phyloP scores from a whole-genome alignment of 2,329 filamentous ascomycete genomes.

The Fusarium oxysporum region DNA sequence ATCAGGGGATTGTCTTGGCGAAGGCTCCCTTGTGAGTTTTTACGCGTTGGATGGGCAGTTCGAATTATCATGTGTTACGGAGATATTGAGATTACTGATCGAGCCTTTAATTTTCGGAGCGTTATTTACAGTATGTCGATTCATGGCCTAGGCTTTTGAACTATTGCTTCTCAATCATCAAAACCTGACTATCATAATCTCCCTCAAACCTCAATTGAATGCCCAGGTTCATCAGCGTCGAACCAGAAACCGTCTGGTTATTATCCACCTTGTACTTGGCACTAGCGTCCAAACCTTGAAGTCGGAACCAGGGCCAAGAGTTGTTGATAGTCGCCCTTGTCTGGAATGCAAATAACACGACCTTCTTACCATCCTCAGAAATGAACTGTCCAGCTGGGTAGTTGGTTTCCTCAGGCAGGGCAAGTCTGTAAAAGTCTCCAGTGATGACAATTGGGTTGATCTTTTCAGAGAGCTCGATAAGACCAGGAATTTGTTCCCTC shows the following conservation, averaged over 20 bases:
- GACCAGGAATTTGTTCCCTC: constrained; percentile 60
- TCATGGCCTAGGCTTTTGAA: no score
- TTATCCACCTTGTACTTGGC: constrained; percentile 66
- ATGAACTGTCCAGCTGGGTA: constrained; percentile 72
- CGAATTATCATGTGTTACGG: fast-evolving
- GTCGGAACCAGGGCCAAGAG: constrained; percentile 63
- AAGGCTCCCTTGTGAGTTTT: fast-evolving
- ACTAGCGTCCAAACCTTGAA: constrained; percentile 67
- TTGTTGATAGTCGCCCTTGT: constrained; percentile 61
- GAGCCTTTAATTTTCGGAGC: not conserved
- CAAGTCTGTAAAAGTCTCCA: constrained; percentile 70
- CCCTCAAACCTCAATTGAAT: constrained; percentile 63
- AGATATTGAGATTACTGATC: no score
- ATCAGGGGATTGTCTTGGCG: fast-evolving
- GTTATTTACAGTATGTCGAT: not conserved
- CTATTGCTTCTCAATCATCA: constrained; percentile 62
- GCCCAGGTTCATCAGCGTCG: constrained; percentile 72
- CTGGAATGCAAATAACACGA: constrained; percentile 71
- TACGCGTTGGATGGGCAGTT: not conserved
- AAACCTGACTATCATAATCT: constrained; percentile 68
- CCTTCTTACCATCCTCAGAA: constrained; percentile 60
- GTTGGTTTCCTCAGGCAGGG: constrained; percentile 67
- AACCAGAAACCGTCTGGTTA: constrained; percentile 65
- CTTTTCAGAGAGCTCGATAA: constrained; percentile 65
- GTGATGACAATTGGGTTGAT: constrained; percentile 70